Evolutionary conservation across 208 protist genomes (phyloP), one percentile per base, ranked within the genome.

Genomic region (Crithidia brevicula): DNA sequence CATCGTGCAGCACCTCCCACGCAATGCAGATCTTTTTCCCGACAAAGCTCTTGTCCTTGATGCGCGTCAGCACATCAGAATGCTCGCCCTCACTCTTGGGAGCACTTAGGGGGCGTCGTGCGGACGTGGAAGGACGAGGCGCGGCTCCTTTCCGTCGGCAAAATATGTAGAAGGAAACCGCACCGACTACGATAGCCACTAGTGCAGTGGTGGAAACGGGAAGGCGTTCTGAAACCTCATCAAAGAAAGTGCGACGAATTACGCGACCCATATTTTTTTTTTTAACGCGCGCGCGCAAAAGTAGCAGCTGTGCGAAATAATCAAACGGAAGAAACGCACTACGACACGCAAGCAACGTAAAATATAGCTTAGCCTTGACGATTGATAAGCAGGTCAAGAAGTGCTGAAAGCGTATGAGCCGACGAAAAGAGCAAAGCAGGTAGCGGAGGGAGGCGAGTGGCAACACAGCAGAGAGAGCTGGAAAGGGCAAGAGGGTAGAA

Each of bases 1-100:
- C 63, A 3, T 85, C 75, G 54, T 64, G 59, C 27, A 95, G 71
- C 43, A 90, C 79, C 36, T 95, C 89, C 83, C 84, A 92, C 4
- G 77, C 76, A 52, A 92, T 69, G 72, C 89, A 93, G 23, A 95
- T 60, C 45, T 79, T 83, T 20, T 62, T 70, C 1, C 81, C 85
- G 20, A 77, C 45, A 67, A 95, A 88, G 31, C 77, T 36, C 16
- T 79, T 66, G 11, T 77, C 47, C 42, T 69, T 80, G 40, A 92
- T 74, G 31, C 51, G 66, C 33, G 20, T 61, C 42, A 88, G 36
- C 5, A 81, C 63, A 27, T 73, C 71, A 23, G 28, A 30, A 16
- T 38, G 36, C 51, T 60, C 56, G 16, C 27, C 59, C 18, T 54
- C 63, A 1, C 42, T 56, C 62, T 72, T 77, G 13, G 67, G 54